phyloP scores from a whole-genome alignment of 2,329 filamentous ascomycete species.

The Xylariales sp. region DNA sequence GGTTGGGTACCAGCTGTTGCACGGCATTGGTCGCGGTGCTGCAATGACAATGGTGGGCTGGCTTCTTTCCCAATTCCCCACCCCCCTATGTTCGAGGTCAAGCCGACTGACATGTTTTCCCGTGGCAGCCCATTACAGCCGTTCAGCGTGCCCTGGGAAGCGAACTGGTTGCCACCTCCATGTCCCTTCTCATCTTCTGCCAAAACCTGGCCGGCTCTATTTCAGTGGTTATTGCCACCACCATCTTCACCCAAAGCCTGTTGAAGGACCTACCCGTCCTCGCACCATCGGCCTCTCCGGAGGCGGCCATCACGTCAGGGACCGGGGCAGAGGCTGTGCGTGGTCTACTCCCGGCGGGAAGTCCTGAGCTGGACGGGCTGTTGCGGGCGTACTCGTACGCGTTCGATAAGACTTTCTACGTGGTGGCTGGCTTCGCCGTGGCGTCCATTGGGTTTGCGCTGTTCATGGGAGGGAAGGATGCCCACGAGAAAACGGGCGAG shows the following conservation, averaged over 20 bases:
- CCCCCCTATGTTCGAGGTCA: too few relatives aligned
- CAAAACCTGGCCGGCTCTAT: conserved; percentile 22
- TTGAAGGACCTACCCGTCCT: conserved; percentile 14
- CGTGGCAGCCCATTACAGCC: too few relatives aligned
- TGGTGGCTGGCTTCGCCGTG: conserved; percentile 17
- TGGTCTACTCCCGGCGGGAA: conserved; percentile 18
- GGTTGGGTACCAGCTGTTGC: conserved; percentile 26
- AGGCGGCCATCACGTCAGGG: conserved; percentile 20
- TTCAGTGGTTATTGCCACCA: conserved; percentile 22
- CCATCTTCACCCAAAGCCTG: conserved; percentile 23
- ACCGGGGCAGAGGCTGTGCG: conserved; percentile 23
- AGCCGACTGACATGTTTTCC: too few relatives aligned
- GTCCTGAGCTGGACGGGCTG: conserved; percentile 21
- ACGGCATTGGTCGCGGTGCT: conserved; percentile 19
- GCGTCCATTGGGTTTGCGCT: too few relatives aligned
- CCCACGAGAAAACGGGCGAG: too few relatives aligned
- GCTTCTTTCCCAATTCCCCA: too few relatives aligned
- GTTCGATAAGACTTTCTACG: conserved; percentile 21
- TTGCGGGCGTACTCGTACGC: conserved; percentile 18
- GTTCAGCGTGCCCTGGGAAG: too few relatives aligned
- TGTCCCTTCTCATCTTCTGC: conserved; percentile 23
- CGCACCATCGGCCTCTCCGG: conserved; percentile 21
- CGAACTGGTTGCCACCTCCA: conserved; percentile 20
- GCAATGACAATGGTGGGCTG: conserved; percentile 21
- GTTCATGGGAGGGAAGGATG: too few relatives aligned